Evolutionary conservation across 2,329 filamentous ascomycete genomes (phyloP).

Genomic region (Ophiostoma ips): DNA sequence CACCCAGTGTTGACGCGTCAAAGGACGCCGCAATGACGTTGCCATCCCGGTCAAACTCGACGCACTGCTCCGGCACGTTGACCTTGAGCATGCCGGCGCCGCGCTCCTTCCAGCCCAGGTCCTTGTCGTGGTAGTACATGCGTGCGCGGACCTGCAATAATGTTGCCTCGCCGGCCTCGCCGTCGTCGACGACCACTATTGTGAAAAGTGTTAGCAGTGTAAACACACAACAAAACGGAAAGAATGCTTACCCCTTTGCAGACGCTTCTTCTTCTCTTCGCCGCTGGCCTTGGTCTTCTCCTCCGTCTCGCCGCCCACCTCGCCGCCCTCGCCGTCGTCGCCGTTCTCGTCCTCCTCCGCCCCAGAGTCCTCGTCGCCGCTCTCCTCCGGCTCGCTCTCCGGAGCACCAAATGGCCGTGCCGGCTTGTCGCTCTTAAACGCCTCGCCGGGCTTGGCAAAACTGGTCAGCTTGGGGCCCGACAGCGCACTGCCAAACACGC

Average conservation of each 20-base stretch:
- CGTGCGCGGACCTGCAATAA: conserved; percentile 51
- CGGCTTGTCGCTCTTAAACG: conserved; percentile 43
- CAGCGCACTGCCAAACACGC: conserved; percentile 25
- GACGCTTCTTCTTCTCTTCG: conserved; percentile 50
- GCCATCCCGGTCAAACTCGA: conserved; percentile 35
- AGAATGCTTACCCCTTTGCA: conserved; percentile 56
- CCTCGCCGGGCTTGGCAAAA: conserved; percentile 53
- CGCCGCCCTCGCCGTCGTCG: conserved; percentile 27
- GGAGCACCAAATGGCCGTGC: conserved; percentile 66
- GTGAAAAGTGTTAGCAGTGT: conserved; percentile 19
- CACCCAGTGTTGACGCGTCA: conserved; percentile 13
- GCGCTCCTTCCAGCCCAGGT: conserved; percentile 73
- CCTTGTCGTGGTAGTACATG: conserved; percentile 64
- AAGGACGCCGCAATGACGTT: conserved; percentile 14
- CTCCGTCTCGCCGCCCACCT: conserved; percentile 23
- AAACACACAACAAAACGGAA: neutral
- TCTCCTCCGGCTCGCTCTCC: conserved; percentile 46
- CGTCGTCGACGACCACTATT: conserved; percentile 61
- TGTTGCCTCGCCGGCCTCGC: conserved; percentile 70
- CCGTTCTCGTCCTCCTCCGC: conserved; percentile 33
- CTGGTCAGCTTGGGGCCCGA: conserved; percentile 39
- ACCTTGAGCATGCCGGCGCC: conserved; percentile 74
- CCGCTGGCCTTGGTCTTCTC: conserved; percentile 18
- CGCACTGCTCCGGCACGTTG: conserved; percentile 51
- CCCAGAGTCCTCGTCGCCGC: conserved; percentile 22